phyloP scores from a whole-genome alignment of 31 red algal species.

The Odonthalia washingtoniensis region DNA sequence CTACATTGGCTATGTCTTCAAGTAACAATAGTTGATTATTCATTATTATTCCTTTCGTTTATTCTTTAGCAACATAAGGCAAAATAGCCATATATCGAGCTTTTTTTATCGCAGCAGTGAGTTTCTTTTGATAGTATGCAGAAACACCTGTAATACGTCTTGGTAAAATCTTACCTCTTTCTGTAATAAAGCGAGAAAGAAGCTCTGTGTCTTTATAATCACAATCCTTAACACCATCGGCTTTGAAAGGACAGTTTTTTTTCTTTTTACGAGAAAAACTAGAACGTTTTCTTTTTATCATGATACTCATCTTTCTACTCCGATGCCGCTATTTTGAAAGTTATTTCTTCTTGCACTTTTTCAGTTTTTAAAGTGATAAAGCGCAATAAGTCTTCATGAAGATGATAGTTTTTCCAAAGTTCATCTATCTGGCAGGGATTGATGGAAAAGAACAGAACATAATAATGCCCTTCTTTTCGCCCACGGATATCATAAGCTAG shows the following conservation, averaged over 20 bases:
- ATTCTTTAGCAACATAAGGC: conserved; percentile 4
- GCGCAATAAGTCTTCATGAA: conserved; percentile 2
- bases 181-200: not conserved
- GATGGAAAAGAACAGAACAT: conserved; percentile 9
- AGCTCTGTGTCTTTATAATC: conserved; percentile 10
- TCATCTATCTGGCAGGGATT: conserved; percentile 15
- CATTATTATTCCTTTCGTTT: not conserved
- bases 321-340: no score
- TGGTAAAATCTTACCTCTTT: conserved; percentile 5
- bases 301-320: no score
- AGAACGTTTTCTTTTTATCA: no score
- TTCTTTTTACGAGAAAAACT: no score
- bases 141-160: conserved; percentile 16
- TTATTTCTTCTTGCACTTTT: no score
- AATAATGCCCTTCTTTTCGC: conserved; percentile 37
- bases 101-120: conserved; percentile 1
- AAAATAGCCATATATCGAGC: conserved; percentile 11
- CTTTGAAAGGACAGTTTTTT: conserved; percentile 14
- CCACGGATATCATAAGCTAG: conserved; percentile 36
- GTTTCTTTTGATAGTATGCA: conserved; percentile 5
- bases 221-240: not conserved
- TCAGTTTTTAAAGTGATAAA: no score
- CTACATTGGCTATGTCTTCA: not conserved
- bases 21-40: conserved; percentile 2
- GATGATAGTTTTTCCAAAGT: conserved; percentile 14